Conservation (phyloP, 1,284 basidiomycete species). For the Naganishia sp. region DNA sequence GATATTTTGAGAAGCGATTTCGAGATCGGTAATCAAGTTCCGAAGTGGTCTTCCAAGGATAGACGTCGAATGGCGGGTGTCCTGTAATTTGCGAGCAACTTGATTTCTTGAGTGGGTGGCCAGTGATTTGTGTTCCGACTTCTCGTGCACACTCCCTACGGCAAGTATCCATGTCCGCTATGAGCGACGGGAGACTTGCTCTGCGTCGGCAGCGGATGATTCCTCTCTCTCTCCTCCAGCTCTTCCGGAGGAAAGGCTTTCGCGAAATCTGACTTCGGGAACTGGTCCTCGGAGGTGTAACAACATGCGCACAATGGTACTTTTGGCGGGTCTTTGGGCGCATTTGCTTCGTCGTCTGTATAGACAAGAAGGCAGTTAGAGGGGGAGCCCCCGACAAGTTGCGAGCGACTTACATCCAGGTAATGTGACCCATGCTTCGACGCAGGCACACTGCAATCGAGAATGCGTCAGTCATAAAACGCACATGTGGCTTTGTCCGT, state of each 20-base stretch:
- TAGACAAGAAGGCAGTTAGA: not conserved
- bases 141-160: not conserved
- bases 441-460: constrained; percentile 15
- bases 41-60: too few species aligned
- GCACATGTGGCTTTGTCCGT: not conserved
- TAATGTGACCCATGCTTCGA: constrained; percentile 24
- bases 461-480: not conserved
- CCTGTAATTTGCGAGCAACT: too few species aligned
- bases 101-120: too few species aligned
- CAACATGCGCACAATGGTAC: constrained; percentile 23
- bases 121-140: not conserved
- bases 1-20: too few species aligned
- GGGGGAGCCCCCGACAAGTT: not conserved
- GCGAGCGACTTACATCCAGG: constrained; percentile 58
- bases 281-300: constrained; percentile 4
- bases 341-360: not conserved
- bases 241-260: constrained; percentile 16
- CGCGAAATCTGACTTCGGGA: constrained; percentile 7
- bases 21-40: too few species aligned
- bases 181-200: constrained; percentile 6
- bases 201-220: not conserved
- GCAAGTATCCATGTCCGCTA: not conserved
- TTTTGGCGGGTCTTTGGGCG: not conserved
- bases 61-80: too few species aligned
- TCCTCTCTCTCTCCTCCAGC: constrained; percentile 6